Conservation (phyloP, 345 rosid species). For the Streptanthus diversifolius region DNA sequence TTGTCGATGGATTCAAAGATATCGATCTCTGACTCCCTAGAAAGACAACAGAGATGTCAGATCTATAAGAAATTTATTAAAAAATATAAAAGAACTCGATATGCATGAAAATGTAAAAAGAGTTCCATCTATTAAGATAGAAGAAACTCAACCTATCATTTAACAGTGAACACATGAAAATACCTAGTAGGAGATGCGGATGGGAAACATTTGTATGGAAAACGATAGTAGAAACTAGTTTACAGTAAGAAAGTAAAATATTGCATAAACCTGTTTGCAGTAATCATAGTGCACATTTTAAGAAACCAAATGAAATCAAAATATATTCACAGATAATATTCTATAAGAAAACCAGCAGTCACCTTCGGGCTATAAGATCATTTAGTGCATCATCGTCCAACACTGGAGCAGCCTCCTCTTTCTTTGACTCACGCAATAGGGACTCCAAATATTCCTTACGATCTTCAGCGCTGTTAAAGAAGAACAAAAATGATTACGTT, state of each 20-base stretch:
- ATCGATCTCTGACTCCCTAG: slow-evolving; percentile 90
- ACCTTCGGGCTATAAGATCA: slow-evolving; percentile 90
- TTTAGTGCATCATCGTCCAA: slow-evolving; percentile 82
- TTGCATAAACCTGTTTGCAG: background rate
- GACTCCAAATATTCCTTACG: slow-evolving; percentile 90
- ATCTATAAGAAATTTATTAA: background rate
- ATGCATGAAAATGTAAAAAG: background rate
- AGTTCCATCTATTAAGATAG: background rate
- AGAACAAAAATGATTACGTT: background rate
- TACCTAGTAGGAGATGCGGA: background rate
- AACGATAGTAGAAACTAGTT: background rate
- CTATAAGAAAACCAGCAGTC: slow-evolving; percentile 3
- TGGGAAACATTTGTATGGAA: background rate
- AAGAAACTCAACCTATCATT: background rate
- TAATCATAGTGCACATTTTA: background rate
- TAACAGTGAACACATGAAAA: background rate
- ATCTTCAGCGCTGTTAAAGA: slow-evolving; percentile 76
- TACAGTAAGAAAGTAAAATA: background rate
- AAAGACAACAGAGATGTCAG: slow-evolving; percentile 13
- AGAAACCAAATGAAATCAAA: background rate
- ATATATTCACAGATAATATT: background rate
- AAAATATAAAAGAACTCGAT: background rate
- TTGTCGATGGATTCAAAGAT: slow-evolving; percentile 79
- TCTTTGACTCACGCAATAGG: slow-evolving; percentile 78
- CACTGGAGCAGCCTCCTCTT: slow-evolving; percentile 90